phyloP scores from a whole-genome alignment of 2,329 filamentous ascomycete species.

The Zymoseptoria brevis region DNA sequence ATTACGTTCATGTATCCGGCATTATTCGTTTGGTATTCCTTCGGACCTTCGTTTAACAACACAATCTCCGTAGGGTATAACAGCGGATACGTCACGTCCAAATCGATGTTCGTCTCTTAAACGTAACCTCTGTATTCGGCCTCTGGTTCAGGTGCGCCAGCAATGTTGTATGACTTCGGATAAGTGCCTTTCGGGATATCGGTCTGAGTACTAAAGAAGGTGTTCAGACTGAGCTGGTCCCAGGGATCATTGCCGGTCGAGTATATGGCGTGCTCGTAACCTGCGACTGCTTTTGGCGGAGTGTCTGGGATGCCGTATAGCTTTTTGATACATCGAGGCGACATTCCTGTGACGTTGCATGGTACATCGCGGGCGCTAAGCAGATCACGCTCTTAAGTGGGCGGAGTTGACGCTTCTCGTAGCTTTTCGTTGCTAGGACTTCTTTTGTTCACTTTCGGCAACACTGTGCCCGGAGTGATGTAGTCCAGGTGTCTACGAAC shows the following conservation, averaged over 20 bases:
- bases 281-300: constrained; percentile 7
- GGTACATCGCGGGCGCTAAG: not conserved
- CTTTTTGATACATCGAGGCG: constrained; percentile 2
- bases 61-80: not conserved
- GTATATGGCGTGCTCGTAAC: constrained; percentile 1
- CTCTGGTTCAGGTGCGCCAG: constrained; percentile 34
- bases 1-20: not conserved
- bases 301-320: constrained; percentile 1
- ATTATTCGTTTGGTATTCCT: not conserved
- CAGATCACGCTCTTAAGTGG: constrained; percentile 12
- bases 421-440: constrained; percentile 4
- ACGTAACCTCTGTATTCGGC: not conserved
- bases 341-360: not conserved
- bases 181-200: not conserved
- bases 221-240: not conserved
- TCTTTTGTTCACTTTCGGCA: constrained; percentile 15
- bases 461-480: constrained; percentile 50
- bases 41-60: not conserved
- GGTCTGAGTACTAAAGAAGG: not conserved
- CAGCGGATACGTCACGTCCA: not conserved
- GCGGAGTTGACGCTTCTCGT: constrained; percentile 16
- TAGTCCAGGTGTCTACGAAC: constrained; percentile 48
- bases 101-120: not conserved
- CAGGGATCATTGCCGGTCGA: not conserved
- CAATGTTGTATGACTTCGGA: constrained; percentile 19